Conservation (phyloP, 2,329 filamentous ascomycete species). For the Colletotrichum incanum region DNA sequence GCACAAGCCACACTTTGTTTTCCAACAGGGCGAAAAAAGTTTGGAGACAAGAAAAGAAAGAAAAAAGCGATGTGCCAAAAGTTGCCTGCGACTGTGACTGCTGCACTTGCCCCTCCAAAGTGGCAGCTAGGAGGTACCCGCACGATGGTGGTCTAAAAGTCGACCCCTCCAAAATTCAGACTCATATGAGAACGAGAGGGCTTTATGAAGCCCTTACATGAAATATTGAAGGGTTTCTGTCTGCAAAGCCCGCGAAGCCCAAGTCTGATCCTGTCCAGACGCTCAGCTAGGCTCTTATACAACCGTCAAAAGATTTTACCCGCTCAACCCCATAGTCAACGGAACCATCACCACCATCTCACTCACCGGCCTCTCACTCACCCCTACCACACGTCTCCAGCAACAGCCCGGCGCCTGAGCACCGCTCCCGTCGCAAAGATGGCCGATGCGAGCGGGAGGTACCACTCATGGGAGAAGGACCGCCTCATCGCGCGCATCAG, state of each 20-base stretch:
- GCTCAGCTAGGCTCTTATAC: slow-evolving; percentile 21
- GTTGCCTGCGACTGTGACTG: background rate
- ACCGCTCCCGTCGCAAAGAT: slow-evolving; percentile 36
- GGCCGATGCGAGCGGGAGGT: slow-evolving; percentile 57
- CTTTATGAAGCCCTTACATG: slow-evolving; percentile 34
- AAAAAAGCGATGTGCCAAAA: slow-evolving; percentile 7
- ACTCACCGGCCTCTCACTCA: slow-evolving; percentile 11
- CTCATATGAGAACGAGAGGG: slow-evolving; percentile 26
- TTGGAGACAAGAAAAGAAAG: background rate
- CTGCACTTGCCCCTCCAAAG: slow-evolving; percentile 18
- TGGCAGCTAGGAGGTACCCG: slow-evolving; percentile 33
- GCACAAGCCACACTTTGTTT: slow-evolving; percentile 23
- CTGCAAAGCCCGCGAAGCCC: slow-evolving; percentile 24
- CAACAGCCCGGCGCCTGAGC: slow-evolving; percentile 20
- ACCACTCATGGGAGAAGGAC: slow-evolving; percentile 78
- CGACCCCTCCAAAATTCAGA: slow-evolving; percentile 19
- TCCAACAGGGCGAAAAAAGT: slow-evolving; percentile 1
- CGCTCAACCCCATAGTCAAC: background rate
- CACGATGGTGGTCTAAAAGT: slow-evolving; percentile 24
- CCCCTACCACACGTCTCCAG: background rate
- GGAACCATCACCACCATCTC: slow-evolving; percentile 5
- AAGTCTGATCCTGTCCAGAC: slow-evolving; percentile 14
- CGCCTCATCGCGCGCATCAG: slow-evolving; percentile 79
- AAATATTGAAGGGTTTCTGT: slow-evolving; percentile 25
- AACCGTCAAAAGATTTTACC: slow-evolving; percentile 2